phyloP scores from a whole-genome alignment of 805 yeast species.

The Saturnispora besseyi region DNA sequence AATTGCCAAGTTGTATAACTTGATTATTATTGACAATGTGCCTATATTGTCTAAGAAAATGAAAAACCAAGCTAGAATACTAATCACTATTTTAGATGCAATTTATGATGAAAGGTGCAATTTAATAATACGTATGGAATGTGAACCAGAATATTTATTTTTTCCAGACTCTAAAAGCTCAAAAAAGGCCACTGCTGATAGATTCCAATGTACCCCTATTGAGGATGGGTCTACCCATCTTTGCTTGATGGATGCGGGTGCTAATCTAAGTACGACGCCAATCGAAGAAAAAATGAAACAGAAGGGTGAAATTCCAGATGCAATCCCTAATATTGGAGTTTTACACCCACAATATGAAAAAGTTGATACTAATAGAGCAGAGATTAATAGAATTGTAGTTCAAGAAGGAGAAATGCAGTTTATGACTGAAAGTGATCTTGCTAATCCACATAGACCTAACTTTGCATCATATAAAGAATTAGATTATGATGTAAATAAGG shows the following conservation, averaged over 20 bases:
- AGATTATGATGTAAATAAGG: constrained; percentile 22
- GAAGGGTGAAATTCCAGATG: constrained; percentile 6
- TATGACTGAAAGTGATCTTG: constrained; percentile 48
- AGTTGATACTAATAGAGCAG: background rate
- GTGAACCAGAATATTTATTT: constrained; percentile 43
- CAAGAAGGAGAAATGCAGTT: constrained; percentile 67
- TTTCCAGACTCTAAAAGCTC: constrained; percentile 36
- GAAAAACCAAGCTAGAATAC: constrained; percentile 62
- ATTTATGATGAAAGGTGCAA: constrained; percentile 60
- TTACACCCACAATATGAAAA: constrained; percentile 4
- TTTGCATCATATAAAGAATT: constrained; percentile 51
- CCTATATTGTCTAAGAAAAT: constrained; percentile 47
- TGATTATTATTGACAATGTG: constrained; percentile 49
- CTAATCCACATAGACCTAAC: constrained; percentile 63
- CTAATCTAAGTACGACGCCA: constrained; percentile 28
- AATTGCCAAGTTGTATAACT: constrained; percentile 48
- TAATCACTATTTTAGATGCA: constrained; percentile 61
- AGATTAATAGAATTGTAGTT: constrained; percentile 5
- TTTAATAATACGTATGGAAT: constrained; percentile 44
- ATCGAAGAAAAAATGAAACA: constrained; percentile 44
- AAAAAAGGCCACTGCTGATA: constrained; percentile 1
- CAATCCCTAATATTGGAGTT: constrained; percentile 2
- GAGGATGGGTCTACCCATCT: constrained; percentile 11
- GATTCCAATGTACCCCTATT: constrained; percentile 14
- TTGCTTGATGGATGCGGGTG: constrained; percentile 8